phyloP scores from a whole-genome alignment of 345 rosid species.

The Salix udensis region DNA sequence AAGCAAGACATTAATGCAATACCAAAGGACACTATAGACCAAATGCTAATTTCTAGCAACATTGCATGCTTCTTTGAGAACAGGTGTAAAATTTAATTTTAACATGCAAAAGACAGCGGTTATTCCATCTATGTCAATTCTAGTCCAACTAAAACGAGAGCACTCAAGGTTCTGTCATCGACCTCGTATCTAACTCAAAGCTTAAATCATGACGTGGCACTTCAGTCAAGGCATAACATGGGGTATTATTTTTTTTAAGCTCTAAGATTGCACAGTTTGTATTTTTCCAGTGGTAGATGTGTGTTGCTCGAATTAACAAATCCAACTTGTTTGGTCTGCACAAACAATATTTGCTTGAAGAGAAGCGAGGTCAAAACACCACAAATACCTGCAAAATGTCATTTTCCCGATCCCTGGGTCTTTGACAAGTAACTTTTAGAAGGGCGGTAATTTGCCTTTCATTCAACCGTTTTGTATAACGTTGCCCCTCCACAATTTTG shows the following conservation, averaged over 20 bases:
- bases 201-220: background rate
- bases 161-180: background rate
- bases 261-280: background rate
- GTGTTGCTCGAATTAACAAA: background rate
- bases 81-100: background rate
- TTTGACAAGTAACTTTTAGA: constrained; percentile 88
- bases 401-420: constrained; percentile 88
- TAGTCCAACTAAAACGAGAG: background rate
- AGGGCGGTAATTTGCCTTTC: constrained; percentile 94
- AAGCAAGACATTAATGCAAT: background rate
- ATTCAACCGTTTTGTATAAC: constrained; percentile 86
- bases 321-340: background rate
- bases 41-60: background rate
- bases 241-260: background rate
- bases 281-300: background rate
- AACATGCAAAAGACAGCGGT: background rate
- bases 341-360: background rate
- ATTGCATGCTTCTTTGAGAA: background rate
- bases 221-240: background rate
- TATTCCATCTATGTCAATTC: background rate
- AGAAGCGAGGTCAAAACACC: background rate
- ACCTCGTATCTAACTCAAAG: background rate
- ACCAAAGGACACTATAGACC: background rate
- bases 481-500: constrained; percentile 96
- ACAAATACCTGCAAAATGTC: constrained; percentile 65